Evolutionary conservation across 2,329 filamentous ascomycete genomes (phyloP).

Genomic region (Calycina herbarum): DNA sequence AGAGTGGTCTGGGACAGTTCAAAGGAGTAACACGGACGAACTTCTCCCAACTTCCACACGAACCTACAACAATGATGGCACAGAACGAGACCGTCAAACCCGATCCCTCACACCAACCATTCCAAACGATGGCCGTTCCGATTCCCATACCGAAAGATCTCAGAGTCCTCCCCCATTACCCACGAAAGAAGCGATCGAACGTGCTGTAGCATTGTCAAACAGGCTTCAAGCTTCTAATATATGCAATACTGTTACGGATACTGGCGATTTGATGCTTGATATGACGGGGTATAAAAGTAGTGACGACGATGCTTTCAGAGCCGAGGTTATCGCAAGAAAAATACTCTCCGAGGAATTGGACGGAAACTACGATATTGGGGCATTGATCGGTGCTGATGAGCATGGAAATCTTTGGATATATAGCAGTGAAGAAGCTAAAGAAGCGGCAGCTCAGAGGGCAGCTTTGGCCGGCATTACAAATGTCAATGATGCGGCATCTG

Average conservation of each 20-base stretch:
- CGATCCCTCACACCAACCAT: conserved; percentile 42
- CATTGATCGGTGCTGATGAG: conserved; percentile 91
- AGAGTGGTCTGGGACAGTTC: conserved; percentile 48
- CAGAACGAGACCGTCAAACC: conserved; percentile 40
- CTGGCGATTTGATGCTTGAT: conserved; percentile 93
- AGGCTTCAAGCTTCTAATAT: conserved; percentile 90
- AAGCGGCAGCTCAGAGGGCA: conserved; percentile 72
- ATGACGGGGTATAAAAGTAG: conserved; percentile 97
- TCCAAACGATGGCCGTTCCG: conserved; percentile 31
- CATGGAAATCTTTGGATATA: conserved; percentile 99
- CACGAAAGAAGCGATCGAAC: conserved; percentile 73
- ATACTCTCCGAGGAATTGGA: conserved; percentile 91
- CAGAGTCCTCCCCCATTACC: conserved; percentile 75
- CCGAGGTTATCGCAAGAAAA: conserved; percentile 90
- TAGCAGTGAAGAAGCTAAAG: conserved; percentile 93
- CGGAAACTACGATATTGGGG: conserved; percentile 93
- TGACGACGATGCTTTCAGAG: conserved; percentile 86
- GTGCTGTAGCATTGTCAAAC: conserved; percentile 81
- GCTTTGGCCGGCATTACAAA: conserved; percentile 48
- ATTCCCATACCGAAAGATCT: conserved; percentile 54
- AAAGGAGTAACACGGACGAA: conserved; percentile 56
- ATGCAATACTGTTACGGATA: conserved; percentile 86
- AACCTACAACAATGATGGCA: conserved; percentile 32
- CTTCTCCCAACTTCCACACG: conserved; percentile 51
- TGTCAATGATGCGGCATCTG: conserved; percentile 71